Base-by-base conservation (phyloP, 495 filamentous ascomycete species). In the Pseudomonodictys pantanalensis region DNA sequence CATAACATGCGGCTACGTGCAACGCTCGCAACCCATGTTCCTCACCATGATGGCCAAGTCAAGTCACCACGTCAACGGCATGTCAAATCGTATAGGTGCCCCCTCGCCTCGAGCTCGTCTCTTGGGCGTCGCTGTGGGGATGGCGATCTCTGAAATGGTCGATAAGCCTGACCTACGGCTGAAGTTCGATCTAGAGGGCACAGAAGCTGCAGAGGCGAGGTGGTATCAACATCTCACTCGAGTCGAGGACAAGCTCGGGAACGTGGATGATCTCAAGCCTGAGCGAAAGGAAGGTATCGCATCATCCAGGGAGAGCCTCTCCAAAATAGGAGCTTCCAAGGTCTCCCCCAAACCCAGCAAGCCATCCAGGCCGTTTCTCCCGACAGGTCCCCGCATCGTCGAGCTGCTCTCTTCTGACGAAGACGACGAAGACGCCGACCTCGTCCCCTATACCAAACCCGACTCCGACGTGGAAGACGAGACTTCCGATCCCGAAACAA, bases 401-500 rank as follows among this genome's bases (percentile, higher is more conserved):
- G 68, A 71, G 33, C 23, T 69, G 2, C 80, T 76, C 11, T 74
- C 73, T 10, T 73, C 79, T 3, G 77, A 73, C 1, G 85, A 90
- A 55, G 83, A 90, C 51, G 86, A 90, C 11, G 89, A 90, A 50
- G 86, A 90, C n/a, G n/a, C n/a, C 9, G 89, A 89, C 56, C 75
- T 97, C 0, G 77, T 83, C 10, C 85, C 89, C 3, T 97, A 97
- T 68, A 84, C 81, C 26, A 96, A 96, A 68, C 91, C 92, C 0
- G 93, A 95, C 69, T 92, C 88, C n/a, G 95, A 99, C 66, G 78
- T 81, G 2, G 88, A 91, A 56, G 95, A 97, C 71, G 88, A 87
- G 0, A 91, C 95, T 52, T 92, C 96, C 24, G 95, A 99, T 68
- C 85, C 95, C 12, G 95, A 90, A 0, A 73, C 95, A 30, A 78